These are phyloP conservation scores for Actinomortierella ambigua DNA, from an alignment of 371 early-diverging fungal genomes.

Conservation along the genomic window DNA sequence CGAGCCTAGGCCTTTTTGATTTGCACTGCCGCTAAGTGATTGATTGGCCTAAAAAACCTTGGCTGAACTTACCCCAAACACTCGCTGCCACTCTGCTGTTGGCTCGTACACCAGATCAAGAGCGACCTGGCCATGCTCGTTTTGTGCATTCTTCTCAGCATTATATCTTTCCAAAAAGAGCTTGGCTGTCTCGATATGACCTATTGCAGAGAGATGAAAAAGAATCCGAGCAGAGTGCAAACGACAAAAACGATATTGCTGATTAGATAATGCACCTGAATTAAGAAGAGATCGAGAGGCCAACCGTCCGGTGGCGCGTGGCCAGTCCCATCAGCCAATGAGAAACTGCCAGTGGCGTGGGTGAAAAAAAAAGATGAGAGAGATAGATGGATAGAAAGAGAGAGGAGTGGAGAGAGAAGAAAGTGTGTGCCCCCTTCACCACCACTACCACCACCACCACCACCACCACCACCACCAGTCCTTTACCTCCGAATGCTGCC, in stretches of 20 bases:
- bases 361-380: not conserved
- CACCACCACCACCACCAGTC: not conserved
- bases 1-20: no score
- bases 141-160: constrained; percentile 69
- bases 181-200: constrained; percentile 50
- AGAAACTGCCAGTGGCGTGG: no score
- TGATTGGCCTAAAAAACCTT: no score
- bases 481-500: constrained; percentile 86
- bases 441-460: no score
- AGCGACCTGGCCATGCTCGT: constrained; percentile 73
- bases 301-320: no score
- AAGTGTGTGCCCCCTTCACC: not conserved
- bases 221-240: not conserved
- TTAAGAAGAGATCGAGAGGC: not conserved
- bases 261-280: not conserved
- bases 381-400: no score
- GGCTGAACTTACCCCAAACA: constrained; percentile 48
- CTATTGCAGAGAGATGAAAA: constrained; percentile 13
- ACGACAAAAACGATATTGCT: not conserved
- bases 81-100: constrained; percentile 60
- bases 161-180: constrained; percentile 68
- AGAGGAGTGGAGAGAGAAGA: not conserved
- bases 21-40: no score
- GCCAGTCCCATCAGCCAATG: no score
- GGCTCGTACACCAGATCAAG: constrained; percentile 72